A percentile compares a stretch with the other conserved stretches of the same genome.
These are phyloP conservation scores for Sordariomycetes sp. DNA, from an alignment of 2,329 filamentous ascomycete genomes.

Conservation along the genomic window DNA sequence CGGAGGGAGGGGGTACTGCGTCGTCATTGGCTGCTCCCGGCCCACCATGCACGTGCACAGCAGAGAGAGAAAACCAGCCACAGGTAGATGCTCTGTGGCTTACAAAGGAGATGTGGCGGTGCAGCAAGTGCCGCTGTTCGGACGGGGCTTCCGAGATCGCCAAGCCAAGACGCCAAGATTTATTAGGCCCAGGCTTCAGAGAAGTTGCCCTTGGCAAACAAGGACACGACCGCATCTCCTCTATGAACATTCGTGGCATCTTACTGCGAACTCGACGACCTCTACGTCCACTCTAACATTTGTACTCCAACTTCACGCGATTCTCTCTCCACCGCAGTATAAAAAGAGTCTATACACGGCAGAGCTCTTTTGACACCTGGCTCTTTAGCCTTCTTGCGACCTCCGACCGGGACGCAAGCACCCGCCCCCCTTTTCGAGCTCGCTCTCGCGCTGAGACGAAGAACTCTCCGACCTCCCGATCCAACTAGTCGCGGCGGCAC, in stretches of 20 bases:
- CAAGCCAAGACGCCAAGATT: not conserved
- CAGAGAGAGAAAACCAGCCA: not conserved
- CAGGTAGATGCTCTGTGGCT: not conserved
- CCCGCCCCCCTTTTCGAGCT: not conserved
- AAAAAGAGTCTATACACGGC: not conserved
- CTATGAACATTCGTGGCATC: not conserved
- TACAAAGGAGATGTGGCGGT: not conserved
- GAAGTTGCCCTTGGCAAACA: not conserved
- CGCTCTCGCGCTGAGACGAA: not conserved
- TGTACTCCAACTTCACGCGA: not conserved
- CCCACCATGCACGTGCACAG: constrained; percentile 1
- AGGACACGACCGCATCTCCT: not conserved
- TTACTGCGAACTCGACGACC: not conserved
- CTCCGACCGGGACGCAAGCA: not conserved
- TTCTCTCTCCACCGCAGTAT: not conserved
- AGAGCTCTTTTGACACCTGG: not conserved
- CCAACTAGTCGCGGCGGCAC: not conserved
- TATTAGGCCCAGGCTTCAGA: not conserved
- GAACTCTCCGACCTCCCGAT: not conserved
- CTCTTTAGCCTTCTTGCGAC: not conserved
- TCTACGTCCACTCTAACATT: not conserved
- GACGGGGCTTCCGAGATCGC: not conserved
- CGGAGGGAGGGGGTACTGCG: not conserved
- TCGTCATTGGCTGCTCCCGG: not conserved
- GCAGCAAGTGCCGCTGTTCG: not conserved